These are phyloP conservation scores for Clonostachys solani DNA, from an alignment of 2,329 filamentous ascomycete genomes.

Conservation along the genomic window DNA sequence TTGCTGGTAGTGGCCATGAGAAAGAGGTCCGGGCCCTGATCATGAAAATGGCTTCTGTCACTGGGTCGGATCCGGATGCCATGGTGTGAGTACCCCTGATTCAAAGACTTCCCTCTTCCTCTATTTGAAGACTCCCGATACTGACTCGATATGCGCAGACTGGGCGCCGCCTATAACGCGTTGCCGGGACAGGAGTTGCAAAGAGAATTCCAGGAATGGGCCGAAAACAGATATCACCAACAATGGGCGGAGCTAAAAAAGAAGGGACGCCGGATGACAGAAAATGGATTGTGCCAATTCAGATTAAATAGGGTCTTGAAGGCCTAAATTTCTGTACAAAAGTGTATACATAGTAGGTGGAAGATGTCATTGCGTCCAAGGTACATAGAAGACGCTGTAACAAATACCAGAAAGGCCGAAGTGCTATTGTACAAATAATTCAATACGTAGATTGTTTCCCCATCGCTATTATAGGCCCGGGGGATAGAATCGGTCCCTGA, in stretches of 20 bases:
- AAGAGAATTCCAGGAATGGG: constrained; percentile 70
- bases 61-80: constrained; percentile 63
- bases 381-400: constrained; percentile 8
- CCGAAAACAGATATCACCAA: constrained; percentile 60
- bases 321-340: constrained; percentile 26
- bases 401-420: constrained; percentile 14
- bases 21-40: constrained; percentile 65
- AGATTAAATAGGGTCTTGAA: constrained; percentile 42
- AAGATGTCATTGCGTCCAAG: too few relatives aligned
- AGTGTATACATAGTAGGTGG: constrained; percentile 19
- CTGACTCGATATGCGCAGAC: constrained; percentile 33
- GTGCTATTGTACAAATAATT: constrained; percentile 27
- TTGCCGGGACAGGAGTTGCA: constrained; percentile 63
- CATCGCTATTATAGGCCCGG: background rate
- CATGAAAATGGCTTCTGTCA: constrained; percentile 59
- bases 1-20: constrained; percentile 69
- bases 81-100: constrained; percentile 57
- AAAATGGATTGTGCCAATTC: constrained; percentile 41
- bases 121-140: background rate
- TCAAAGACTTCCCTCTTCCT: background rate
- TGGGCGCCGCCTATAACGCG: constrained; percentile 74
- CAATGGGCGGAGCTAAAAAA: constrained; percentile 64
- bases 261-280: constrained; percentile 39
- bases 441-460: background rate
- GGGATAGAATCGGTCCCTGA: constrained; percentile 39